Evolutionary conservation across 495 filamentous ascomycete genomes (phyloP).

Genomic region (Penicillium pulvis): DNA sequence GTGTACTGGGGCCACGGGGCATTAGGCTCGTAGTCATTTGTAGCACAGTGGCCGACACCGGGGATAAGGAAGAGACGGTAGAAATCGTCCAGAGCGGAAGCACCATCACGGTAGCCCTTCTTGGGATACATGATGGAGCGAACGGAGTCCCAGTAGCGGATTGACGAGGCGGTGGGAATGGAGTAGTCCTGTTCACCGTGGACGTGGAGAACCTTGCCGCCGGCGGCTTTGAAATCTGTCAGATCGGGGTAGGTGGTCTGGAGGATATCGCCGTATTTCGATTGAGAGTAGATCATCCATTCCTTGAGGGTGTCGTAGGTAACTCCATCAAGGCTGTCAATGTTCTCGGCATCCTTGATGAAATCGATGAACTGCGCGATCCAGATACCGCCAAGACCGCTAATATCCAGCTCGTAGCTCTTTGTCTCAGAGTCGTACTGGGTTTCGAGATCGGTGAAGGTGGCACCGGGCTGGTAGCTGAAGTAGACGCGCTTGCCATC

Average conservation of each 20-base stretch:
- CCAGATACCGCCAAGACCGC: slow-evolving; percentile 38
- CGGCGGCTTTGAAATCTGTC: slow-evolving; percentile 40
- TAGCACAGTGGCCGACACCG: slow-evolving; percentile 51
- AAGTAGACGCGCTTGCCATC: slow-evolving; percentile 48
- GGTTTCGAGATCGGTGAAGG: slow-evolving; percentile 45
- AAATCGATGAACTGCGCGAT: slow-evolving; percentile 36
- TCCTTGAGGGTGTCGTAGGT: slow-evolving; percentile 50
- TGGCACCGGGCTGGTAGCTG: slow-evolving; percentile 43
- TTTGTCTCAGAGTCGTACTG: slow-evolving; percentile 42
- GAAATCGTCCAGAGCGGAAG: slow-evolving; percentile 46
- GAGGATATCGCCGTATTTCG: slow-evolving; percentile 20
- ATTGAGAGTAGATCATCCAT: slow-evolving; percentile 42
- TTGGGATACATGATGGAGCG: slow-evolving; percentile 50
- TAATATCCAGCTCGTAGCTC: slow-evolving; percentile 38
- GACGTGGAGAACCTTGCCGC: slow-evolving; percentile 54
- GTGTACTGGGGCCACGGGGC: slow-evolving; percentile 49
- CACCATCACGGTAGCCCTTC: slow-evolving; percentile 37
- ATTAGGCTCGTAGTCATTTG: slow-evolving; percentile 41
- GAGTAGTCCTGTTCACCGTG: slow-evolving; percentile 54
- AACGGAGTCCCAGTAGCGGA: slow-evolving; percentile 54
- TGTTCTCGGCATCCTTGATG: slow-evolving; percentile 27
- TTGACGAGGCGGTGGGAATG: slow-evolving; percentile 50
- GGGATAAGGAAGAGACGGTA: slow-evolving; percentile 56
- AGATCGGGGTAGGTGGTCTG: slow-evolving; percentile 50
- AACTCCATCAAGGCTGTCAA: slow-evolving; percentile 42